Evolutionary conservation across 805 yeast genomes (phyloP), one percentile per base, ranked within the genome.

Genomic region (Candida lessepsii): DNA sequence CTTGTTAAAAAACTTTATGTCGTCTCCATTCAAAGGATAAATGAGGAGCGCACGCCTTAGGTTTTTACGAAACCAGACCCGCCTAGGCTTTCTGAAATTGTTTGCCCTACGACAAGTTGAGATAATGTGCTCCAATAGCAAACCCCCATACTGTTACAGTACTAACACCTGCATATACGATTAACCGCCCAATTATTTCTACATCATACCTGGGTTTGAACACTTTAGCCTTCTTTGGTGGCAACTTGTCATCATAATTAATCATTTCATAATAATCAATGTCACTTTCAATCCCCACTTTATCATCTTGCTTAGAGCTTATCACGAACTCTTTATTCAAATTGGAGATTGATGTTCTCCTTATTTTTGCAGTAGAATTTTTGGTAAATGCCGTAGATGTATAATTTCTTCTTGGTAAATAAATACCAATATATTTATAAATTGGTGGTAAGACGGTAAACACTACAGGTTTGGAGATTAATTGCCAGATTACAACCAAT

Each of bases 151-250:
- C 60, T 0, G 85, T 83, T 23, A 75, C 60, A 19, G 70, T 52
- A 0, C 93, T 75, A 20, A 91, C 78, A 0, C 98, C 98, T 1
- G 86, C 82, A 61, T 91, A 91, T 1, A 89, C 85, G 13, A 84
- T 61, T 46, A 86, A 65, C 52, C 95, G 73, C 8, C 93, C 89
- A 23, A 86, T 61, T 3, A 87, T 84, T 46, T 84, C 91, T 21
- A 84, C 81, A 41, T 81, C 89, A 50, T 83, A 81, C 35, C 90
- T 71, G 2, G 79, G 74, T 42, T 70, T 71, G 52, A 75, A 77
- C 0, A 79, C 84, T 11, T 40, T 37, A 3, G 74, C 76, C 47
- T 68, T 44, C 31, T 48, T 50, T 14, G 35, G 35, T 14, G 27
- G 35, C 43, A 54, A 14, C 65, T 72, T 5, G 68, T 29, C 21